phyloP scores from a whole-genome alignment of 208 protist species.

The Acanthamoeba culbertsoni region DNA sequence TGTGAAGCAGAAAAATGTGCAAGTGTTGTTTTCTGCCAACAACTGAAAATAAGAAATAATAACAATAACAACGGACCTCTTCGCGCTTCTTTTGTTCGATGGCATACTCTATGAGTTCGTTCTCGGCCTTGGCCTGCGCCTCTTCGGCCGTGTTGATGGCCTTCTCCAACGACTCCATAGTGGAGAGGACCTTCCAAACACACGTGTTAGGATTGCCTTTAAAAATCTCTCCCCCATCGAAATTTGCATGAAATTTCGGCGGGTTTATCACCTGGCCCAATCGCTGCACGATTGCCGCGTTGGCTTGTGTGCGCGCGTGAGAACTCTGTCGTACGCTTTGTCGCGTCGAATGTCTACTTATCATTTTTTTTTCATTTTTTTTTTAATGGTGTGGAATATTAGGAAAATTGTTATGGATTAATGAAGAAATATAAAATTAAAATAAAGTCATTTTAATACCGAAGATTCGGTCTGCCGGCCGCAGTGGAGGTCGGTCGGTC shows the following conservation, averaged over 20 bases:
- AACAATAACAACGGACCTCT: no score
- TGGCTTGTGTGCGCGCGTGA: background rate
- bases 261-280: background rate
- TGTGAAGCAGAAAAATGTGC: no score
- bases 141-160: slow-evolving; percentile 32
- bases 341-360: background rate
- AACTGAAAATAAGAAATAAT: no score
- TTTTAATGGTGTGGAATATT: background rate
- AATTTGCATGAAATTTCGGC: background rate
- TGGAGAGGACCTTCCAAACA: background rate
- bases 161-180: background rate
- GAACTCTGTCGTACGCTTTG: slow-evolving; percentile 23
- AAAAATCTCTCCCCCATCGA: no score
- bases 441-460: no score
- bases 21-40: no score
- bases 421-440: no score
- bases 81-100: slow-evolving; percentile 17
- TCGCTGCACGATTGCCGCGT: background rate
- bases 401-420: background rate
- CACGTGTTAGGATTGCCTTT: no score
- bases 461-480: background rate
- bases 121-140: slow-evolving; percentile 44
- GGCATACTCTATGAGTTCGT: slow-evolving; percentile 40
- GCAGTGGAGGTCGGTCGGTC: background rate
- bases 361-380: no score